Evolutionary conservation across 2,329 filamentous ascomycete genomes (phyloP).

Genomic region (Fusarium buharicum): DNA sequence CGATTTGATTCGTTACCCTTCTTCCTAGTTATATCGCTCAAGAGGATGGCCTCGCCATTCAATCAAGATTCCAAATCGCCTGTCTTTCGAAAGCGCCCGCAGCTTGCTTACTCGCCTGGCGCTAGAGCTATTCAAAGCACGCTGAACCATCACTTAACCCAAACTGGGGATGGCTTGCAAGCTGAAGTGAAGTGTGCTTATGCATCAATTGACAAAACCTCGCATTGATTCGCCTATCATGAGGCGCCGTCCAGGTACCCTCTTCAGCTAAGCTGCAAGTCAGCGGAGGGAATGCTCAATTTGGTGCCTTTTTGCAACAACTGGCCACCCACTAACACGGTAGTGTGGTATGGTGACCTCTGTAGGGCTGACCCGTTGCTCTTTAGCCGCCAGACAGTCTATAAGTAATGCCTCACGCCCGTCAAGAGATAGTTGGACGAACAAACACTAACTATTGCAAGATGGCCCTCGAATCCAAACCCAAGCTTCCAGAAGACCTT

Average conservation of each 20-base stretch:
- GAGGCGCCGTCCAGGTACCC: no score
- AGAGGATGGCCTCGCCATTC: no score
- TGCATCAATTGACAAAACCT: not conserved
- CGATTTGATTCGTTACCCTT: no score
- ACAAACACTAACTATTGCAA: not conserved
- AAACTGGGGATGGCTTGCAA: no score
- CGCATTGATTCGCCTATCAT: no score
- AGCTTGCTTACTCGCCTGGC: no score
- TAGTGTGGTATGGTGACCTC: not conserved
- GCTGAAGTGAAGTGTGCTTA: no score
- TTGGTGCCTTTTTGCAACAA: not conserved
- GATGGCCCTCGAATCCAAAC: not conserved
- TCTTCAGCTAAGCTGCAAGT: not conserved
- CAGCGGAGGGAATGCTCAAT: not conserved
- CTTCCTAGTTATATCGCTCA: no score
- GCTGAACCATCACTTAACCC: no score
- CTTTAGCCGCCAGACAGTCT: not conserved
- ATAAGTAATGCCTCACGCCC: not conserved
- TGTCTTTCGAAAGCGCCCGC: no score
- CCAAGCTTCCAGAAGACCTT: constrained; percentile 27
- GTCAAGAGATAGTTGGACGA: not conserved
- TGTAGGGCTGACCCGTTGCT: not conserved
- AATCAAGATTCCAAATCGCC: no score
- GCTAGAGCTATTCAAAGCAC: no score
- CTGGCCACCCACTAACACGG: not conserved